Evolutionary conservation across 1,139 yeast species (phyloP).

Genomic region (Yamadazyma epiphylla): DNA sequence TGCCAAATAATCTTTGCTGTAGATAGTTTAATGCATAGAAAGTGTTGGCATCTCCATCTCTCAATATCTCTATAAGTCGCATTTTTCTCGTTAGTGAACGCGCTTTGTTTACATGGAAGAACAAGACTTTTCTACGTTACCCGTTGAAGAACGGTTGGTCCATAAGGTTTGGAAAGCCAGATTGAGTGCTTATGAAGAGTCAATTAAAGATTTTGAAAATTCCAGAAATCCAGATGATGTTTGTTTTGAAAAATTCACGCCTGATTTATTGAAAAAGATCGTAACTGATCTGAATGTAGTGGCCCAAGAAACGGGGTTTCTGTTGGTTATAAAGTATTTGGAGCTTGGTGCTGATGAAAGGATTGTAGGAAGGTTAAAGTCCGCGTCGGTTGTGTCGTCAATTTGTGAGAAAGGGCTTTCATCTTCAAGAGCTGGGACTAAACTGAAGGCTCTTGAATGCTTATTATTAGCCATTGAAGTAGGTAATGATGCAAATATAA

Average conservation of each 20-base stretch:
- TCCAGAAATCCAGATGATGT: slow-evolving; percentile 55
- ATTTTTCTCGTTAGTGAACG: slow-evolving; percentile 24
- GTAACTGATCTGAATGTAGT: slow-evolving; percentile 82
- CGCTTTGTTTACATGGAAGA: slow-evolving; percentile 20
- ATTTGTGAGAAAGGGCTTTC: slow-evolving; percentile 78
- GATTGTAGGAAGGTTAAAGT: slow-evolving; percentile 32
- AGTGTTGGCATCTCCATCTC: background rate
- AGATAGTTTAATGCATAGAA: background rate
- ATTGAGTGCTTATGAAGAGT: slow-evolving; percentile 71
- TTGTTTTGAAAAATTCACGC: slow-evolving; percentile 48
- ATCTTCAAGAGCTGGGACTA: slow-evolving; percentile 75
- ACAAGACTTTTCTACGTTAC: slow-evolving; percentile 58
- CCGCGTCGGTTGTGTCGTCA: slow-evolving; percentile 46
- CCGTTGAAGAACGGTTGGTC: slow-evolving; percentile 60
- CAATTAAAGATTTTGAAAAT: slow-evolving; percentile 47
- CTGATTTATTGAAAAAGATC: slow-evolving; percentile 50
- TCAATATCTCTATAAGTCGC: background rate
- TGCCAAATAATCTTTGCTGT: slow-evolving; percentile 14
- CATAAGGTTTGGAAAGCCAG: slow-evolving; percentile 94
- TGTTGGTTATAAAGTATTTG: slow-evolving; percentile 52
- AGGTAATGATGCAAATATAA: slow-evolving; percentile 55
- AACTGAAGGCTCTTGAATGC: slow-evolving; percentile 60
- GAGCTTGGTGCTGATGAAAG: slow-evolving; percentile 51
- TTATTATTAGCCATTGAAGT: slow-evolving; percentile 62
- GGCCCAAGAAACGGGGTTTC: slow-evolving; percentile 83